These are phyloP conservation scores for Yamadazyma diddensiae DNA, from an alignment of 1,139 yeast genomes.

Conservation along the genomic window DNA sequence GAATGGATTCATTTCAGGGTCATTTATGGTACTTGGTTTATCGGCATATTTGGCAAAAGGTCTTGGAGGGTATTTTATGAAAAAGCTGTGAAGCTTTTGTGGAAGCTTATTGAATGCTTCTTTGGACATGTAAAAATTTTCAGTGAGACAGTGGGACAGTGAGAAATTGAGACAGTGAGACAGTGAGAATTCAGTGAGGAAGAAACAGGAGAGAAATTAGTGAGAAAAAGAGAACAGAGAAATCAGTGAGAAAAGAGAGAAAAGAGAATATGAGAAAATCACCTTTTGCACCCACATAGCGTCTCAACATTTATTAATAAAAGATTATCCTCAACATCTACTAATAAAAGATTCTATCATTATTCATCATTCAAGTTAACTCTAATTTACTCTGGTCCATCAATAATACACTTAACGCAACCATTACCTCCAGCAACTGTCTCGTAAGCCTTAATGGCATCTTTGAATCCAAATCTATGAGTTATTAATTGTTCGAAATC, in stretches of 20 bases:
- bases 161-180: not conserved
- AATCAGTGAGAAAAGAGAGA: not conserved
- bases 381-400: slow-evolving; percentile 32
- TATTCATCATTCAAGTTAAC: no score
- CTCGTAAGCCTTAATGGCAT: slow-evolving; percentile 81
- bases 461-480: slow-evolving; percentile 68
- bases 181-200: not conserved
- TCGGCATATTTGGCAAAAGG: slow-evolving; percentile 68
- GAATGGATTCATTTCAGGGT: slow-evolving; percentile 82
- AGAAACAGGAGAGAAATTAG: not conserved
- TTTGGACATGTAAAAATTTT: no score
- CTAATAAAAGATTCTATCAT: slow-evolving; percentile 1
- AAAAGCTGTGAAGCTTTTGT: slow-evolving; percentile 66
- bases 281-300: not conserved
- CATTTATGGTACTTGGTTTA: slow-evolving; percentile 62
- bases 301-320: slow-evolving; percentile 2
- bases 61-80: slow-evolving; percentile 80
- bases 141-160: not conserved
- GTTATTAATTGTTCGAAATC: slow-evolving; percentile 64
- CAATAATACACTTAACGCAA: slow-evolving; percentile 45
- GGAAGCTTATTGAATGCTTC: slow-evolving; percentile 65
- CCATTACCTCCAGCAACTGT: slow-evolving; percentile 50
- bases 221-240: not conserved
- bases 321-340: slow-evolving; percentile 3
- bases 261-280: no score